These are phyloP conservation scores for Fusarium zealandicum DNA, from an alignment of 2,329 filamentous ascomycete species.

Conservation along the genomic window DNA sequence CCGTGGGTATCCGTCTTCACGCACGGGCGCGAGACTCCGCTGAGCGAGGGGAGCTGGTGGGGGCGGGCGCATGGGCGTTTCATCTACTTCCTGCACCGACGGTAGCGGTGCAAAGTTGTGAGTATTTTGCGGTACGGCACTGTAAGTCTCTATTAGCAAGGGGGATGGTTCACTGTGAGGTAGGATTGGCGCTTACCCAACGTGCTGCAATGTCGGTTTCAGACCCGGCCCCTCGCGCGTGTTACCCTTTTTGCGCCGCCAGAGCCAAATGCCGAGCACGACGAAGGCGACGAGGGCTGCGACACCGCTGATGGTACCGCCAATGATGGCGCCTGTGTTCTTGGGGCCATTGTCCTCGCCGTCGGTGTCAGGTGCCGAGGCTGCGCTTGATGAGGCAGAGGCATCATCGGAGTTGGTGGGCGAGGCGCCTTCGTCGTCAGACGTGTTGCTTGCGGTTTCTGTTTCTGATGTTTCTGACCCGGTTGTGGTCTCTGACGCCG, in stretches of 20 bases:
- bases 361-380: constrained; percentile 42
- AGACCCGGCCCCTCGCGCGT: constrained; percentile 52
- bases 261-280: constrained; percentile 53
- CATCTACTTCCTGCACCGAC: constrained; percentile 39
- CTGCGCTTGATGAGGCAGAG: constrained; percentile 28
- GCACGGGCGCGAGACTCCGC: constrained; percentile 26
- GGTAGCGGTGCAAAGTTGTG: constrained; percentile 43
- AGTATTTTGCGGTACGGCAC: constrained; percentile 39
- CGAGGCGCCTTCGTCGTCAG: constrained; percentile 33
- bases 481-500: constrained; percentile 17
- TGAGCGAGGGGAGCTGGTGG: constrained; percentile 31
- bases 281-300: constrained; percentile 54
- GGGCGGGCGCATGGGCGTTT: constrained; percentile 20
- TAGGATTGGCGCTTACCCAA: constrained; percentile 46
- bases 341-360: constrained; percentile 41
- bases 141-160: constrained; percentile 35
- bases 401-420: constrained; percentile 24
- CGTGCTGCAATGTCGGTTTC: constrained; percentile 49
- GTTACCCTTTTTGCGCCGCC: constrained; percentile 54
- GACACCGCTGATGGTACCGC: constrained; percentile 61
- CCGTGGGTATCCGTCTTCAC: constrained; percentile 18
- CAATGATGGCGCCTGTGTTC: constrained; percentile 60
- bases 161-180: not conserved
- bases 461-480: constrained; percentile 11
- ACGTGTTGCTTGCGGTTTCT: constrained; percentile 18